Conservation (phyloP, 768 basidiomycete species). For the Agrocybe praecox region DNA sequence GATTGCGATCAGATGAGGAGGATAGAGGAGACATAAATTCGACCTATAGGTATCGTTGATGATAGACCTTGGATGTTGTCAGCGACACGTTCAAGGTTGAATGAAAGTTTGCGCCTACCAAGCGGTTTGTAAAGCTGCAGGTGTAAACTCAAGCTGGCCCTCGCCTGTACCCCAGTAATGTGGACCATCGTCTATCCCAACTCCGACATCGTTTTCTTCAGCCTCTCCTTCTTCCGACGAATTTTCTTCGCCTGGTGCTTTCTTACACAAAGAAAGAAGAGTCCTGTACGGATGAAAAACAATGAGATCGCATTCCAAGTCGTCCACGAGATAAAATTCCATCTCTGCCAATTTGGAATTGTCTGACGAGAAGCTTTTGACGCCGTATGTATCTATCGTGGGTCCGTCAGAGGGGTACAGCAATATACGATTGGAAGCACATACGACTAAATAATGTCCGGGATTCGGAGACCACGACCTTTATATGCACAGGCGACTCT, state of each 20-base stretch:
- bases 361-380: slow-evolving; percentile 84
- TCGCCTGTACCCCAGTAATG: slow-evolving; percentile 83
- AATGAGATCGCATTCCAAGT: slow-evolving; percentile 92
- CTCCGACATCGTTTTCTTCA: slow-evolving; percentile 53
- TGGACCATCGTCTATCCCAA: slow-evolving; percentile 52
- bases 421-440: slow-evolving; percentile 25
- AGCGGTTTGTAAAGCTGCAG: slow-evolving; percentile 83
- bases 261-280: slow-evolving; percentile 74
- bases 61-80: slow-evolving; percentile 72
- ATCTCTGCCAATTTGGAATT: slow-evolving; percentile 95
- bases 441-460: slow-evolving; percentile 72
- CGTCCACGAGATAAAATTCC: slow-evolving; percentile 98
- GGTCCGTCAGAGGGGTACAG: neutral
- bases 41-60: slow-evolving; percentile 97
- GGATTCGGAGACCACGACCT: slow-evolving; percentile 86
- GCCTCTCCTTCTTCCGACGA: slow-evolving; percentile 56
- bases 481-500: slow-evolving; percentile 94
- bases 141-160: slow-evolving; percentile 75
- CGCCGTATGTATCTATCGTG: slow-evolving; percentile 65
- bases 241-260: slow-evolving; percentile 38
- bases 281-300: slow-evolving; percentile 97
- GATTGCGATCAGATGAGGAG: slow-evolving; percentile 93
- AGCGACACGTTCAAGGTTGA: slow-evolving; percentile 46
- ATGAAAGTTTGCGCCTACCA: slow-evolving; percentile 56
- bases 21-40: slow-evolving; percentile 90